Evolutionary conservation across 108 stramenopile genomes (phyloP), one percentile per base, ranked within the genome.

Genomic region (Epipyxis sp.): DNA sequence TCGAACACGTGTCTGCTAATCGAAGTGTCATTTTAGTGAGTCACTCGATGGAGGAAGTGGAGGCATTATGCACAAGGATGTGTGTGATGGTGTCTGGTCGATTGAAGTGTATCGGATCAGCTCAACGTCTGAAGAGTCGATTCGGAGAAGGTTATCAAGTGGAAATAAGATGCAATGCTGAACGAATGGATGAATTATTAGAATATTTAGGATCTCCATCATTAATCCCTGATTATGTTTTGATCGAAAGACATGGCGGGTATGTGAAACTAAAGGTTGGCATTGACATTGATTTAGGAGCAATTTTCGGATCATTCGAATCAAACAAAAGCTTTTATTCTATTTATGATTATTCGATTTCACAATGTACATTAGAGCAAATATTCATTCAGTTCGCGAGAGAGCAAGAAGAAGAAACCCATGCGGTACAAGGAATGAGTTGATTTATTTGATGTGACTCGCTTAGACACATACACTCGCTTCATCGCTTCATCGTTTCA

Each of bases 71-170:
- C 40, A 77, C 76, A 10, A 29, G 76, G 20, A 59, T 77, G n/a
- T 54, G 34, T 27, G 44, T 77, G 6, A 25, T 77, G 46, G 57
- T 54, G 37, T 32, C 46, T 10, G 76, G 76, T 29, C 46, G 40
- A 2, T 10, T 77, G 37, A 54, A 40, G 40, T 77, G 76, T 59
- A 25, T 77, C 16, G 76, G 76, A 1, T 1, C 29, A 6, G 27
- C 37, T 1, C 76, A 43, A 1, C 76, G n/a, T 45, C 30, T 77
- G 29, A 77, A 77, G 37, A 44, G 42, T 1, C 40, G 76, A 25
- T 89, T 88, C 39, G 85, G 87, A 1, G 69, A 59, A 6, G 87
- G 87, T 27, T 86, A 83, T 41, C 44, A 59, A 1, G 59, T 88
- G 20, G 81, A 84, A 40, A 50, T 88, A 6, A 16, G 35, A 3